A percentile compares a stretch with the other conserved stretches of the same genome.
phyloP scores from a whole-genome alignment of 371 early-diverging fungal species.

The Mortierella sp. region DNA sequence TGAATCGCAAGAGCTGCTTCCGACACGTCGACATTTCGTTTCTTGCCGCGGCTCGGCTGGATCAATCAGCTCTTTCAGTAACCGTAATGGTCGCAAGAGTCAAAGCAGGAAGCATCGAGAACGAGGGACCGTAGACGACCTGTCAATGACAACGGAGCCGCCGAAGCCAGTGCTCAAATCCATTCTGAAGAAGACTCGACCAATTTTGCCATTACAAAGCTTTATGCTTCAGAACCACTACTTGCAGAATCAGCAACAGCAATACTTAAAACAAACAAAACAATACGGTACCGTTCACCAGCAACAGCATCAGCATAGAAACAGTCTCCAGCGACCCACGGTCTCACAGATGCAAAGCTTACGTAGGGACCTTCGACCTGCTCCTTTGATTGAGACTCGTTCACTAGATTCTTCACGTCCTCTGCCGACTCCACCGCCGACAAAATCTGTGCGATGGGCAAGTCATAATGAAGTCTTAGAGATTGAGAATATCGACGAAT shows the following conservation, averaged over 20 bases:
- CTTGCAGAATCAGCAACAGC: background rate
- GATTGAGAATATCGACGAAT: constrained; percentile 31
- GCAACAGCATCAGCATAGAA: background rate
- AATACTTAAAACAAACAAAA: background rate
- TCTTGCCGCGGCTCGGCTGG: constrained; percentile 1
- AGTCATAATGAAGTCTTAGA: constrained; percentile 12
- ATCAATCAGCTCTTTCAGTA: constrained; percentile 6
- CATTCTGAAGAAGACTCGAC: constrained; percentile 24
- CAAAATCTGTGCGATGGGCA: constrained; percentile 26
- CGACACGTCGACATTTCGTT: constrained; percentile 1
- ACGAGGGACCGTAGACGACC: background rate
- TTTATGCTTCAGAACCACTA: constrained; percentile 5
- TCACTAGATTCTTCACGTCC: constrained; percentile 11
- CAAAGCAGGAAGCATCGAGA: background rate
- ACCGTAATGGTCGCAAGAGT: background rate
- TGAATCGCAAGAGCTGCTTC: constrained; percentile 15
- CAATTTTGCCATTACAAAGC: background rate
- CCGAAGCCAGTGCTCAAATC: background rate
- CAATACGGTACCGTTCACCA: background rate
- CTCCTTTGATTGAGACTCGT: no score
- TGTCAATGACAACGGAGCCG: background rate
- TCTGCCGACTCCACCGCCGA: constrained; percentile 26
- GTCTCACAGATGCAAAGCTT: no score
- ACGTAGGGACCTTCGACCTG: no score
- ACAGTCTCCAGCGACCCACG: no score